Percentiles rank a stretch among this genome's conserved stretches.
Conservation (phyloP, 129 eudicot species). For the Helianthus tuberosus region DNA sequence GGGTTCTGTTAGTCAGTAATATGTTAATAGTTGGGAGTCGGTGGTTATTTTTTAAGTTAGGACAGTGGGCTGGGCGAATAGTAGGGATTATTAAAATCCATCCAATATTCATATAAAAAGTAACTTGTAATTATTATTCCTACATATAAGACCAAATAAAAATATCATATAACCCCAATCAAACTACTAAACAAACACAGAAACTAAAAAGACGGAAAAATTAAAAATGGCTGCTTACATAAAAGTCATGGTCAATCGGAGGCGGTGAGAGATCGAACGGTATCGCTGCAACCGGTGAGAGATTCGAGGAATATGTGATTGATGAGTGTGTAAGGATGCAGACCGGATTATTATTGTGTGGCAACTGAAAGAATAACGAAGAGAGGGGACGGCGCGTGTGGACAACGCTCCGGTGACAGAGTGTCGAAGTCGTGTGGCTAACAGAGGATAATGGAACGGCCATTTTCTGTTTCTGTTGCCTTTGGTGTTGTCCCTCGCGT, state of each 20-base stretch:
- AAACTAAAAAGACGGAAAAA: neutral
- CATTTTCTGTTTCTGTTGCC: conserved; percentile 13
- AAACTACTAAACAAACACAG: neutral
- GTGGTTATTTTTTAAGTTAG: no score
- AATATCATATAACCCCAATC: conserved; percentile 14
- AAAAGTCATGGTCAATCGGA: conserved; percentile 75
- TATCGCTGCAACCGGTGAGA: conserved; percentile 30
- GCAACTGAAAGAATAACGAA: neutral
- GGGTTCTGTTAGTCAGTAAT: no score
- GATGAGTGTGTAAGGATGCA: conserved; percentile 14
- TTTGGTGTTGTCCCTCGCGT: neutral
- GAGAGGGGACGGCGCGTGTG: conserved; percentile 14
- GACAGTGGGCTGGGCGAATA: no score
- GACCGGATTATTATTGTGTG: conserved; percentile 12
- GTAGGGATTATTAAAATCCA: no score
- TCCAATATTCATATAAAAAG: no score
- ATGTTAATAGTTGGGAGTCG: no score
- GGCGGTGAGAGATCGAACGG: conserved; percentile 89
- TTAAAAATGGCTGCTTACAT: conserved; percentile 37
- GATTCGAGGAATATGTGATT: conserved; percentile 17
- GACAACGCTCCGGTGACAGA: conserved; percentile 32
- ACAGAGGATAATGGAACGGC: conserved; percentile 19
- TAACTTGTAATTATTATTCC: neutral
- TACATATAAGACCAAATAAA: neutral
- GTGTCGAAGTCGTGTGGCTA: conserved; percentile 19